These are phyloP conservation scores for Paramecium biaurelia DNA, from an alignment of 73 alveolate species.

Conservation along the genomic window DNA sequence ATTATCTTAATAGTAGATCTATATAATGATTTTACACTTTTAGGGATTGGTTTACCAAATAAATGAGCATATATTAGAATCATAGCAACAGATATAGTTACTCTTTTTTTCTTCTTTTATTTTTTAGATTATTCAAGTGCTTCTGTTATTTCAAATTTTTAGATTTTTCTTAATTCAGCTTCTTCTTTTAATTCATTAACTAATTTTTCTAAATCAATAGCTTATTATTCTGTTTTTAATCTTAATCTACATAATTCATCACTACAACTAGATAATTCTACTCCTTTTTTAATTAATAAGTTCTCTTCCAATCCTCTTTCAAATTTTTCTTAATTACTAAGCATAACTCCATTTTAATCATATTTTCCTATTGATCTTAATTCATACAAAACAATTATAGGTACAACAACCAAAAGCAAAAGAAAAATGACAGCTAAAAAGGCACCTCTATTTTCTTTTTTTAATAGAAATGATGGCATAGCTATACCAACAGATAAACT, in stretches of 20 bases:
- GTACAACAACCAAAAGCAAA: constrained; percentile 68
- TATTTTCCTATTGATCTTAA: constrained; percentile 64
- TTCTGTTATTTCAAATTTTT: constrained; percentile 2
- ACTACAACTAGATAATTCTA: constrained; percentile 61
- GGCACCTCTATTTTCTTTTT: constrained; percentile 74
- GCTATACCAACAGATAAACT: constrained; percentile 75
- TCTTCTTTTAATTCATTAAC: constrained; percentile 17
- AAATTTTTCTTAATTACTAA: constrained; percentile 40
- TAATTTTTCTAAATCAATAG: not conserved
- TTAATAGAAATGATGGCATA: constrained; percentile 75
- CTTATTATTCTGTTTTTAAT: not conserved
- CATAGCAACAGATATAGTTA: not conserved
- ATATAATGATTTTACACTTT: not conserved
- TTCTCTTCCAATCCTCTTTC: constrained; percentile 68
- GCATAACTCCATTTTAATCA: constrained; percentile 66
- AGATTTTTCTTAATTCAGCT: constrained; percentile 28
- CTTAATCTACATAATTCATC: constrained; percentile 52
- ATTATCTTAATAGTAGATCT: not conserved
- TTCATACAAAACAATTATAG: constrained; percentile 67
- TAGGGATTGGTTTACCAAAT: not conserved
- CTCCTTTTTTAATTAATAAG: constrained; percentile 64
- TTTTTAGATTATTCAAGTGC: not conserved
- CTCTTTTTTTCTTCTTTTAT: not conserved
- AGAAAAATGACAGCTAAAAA: constrained; percentile 70
- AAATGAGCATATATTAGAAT: constrained; percentile 23